Conservation (phyloP, 75 land plant genomes). For the Pinus albicaulis region DNA sequence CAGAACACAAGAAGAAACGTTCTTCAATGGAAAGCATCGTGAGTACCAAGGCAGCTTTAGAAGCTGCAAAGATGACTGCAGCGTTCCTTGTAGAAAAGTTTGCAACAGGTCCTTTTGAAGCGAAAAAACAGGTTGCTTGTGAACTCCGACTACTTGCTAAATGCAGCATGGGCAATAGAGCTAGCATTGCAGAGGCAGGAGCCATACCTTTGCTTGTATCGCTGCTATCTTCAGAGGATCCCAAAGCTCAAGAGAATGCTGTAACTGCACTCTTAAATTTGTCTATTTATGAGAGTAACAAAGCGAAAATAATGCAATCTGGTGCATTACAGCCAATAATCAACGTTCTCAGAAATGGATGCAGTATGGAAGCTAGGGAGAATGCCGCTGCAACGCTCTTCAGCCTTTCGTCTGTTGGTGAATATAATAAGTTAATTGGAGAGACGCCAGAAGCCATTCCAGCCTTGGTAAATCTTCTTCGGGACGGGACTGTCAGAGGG, state of each 20-base stretch:
- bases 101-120: constrained; percentile 39
- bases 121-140: constrained; percentile 49
- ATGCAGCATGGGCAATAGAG: constrained; percentile 61
- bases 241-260: constrained; percentile 65
- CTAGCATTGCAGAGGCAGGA: constrained; percentile 73
- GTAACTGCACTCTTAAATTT: constrained; percentile 77
- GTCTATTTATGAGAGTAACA: constrained; percentile 64
- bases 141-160: constrained; percentile 78
- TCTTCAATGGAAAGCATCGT: constrained; percentile 41
- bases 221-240: constrained; percentile 43
- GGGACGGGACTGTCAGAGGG: constrained; percentile 54
- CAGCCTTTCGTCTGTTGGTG: constrained; percentile 60
- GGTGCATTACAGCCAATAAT: not conserved
- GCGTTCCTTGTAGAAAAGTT: constrained; percentile 64
- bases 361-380: not conserved
- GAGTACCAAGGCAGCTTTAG: constrained; percentile 42
- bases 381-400: constrained; percentile 21
- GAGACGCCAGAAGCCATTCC: constrained; percentile 37
- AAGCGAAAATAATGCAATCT: constrained; percentile 9
- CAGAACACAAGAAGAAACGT: constrained; percentile 15
- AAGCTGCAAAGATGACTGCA: constrained; percentile 60
- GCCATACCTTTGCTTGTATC: constrained; percentile 68
- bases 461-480: constrained; percentile 43
- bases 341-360: not conserved
- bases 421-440: constrained; percentile 56